A percentile compares a stretch with the other conserved stretches of the same genome.
Conservation (phyloP, 768 basidiomycete genomes). For the Lentinula guzmanii region DNA sequence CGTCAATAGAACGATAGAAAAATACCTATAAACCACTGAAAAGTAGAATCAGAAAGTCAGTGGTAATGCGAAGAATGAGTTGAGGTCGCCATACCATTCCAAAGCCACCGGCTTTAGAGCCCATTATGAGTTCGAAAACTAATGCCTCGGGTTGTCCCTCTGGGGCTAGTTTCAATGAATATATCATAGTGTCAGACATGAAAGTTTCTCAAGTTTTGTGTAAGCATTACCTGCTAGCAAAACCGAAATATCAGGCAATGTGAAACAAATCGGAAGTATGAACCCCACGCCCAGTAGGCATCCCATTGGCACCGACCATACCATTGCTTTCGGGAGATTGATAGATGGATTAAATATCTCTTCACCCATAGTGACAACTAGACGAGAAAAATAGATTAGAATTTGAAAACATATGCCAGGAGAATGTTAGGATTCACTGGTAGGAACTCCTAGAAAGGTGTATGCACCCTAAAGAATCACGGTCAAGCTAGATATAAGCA, state of each 20-base stretch:
- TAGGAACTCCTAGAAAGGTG: background rate
- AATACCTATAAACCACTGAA: constrained; percentile 38
- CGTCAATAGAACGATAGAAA: background rate
- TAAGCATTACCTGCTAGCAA: constrained; percentile 38
- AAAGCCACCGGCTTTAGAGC: constrained; percentile 55
- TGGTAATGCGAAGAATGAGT: background rate
- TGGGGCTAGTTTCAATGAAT: background rate
- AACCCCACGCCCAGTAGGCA: constrained; percentile 46
- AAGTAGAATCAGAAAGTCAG: background rate
- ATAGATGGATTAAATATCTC: constrained; percentile 54
- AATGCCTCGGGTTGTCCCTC: constrained; percentile 56
- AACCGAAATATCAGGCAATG: constrained; percentile 50
- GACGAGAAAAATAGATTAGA: background rate
- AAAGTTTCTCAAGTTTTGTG: background rate
- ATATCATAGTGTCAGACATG: background rate
- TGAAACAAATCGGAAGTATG: constrained; percentile 60
- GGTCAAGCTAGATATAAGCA: background rate
- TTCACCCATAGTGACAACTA: constrained; percentile 63
- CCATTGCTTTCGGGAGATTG: constrained; percentile 50
- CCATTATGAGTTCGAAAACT: constrained; percentile 58
- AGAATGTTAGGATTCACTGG: background rate
- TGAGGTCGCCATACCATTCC: constrained; percentile 39
- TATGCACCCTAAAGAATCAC: background rate
- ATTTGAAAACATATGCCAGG: background rate
- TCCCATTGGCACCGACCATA: constrained; percentile 48